These are phyloP conservation scores for Pythium myriotylum DNA, from an alignment of 352 stramenopile genomes.

Conservation along the genomic window DNA sequence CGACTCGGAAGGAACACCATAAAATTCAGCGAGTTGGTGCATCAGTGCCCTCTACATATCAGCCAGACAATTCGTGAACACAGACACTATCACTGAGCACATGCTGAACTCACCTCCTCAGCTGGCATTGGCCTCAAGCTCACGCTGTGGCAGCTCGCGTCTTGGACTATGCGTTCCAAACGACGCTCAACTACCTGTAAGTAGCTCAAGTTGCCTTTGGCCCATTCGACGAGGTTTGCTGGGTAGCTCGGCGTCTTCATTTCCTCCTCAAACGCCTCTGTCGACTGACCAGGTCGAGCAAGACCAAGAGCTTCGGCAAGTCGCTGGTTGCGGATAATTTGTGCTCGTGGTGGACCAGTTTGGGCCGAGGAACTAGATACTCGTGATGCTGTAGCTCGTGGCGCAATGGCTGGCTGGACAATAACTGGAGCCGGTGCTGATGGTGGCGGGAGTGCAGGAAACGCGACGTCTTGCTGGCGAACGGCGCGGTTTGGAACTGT, in stretches of 20 bases:
- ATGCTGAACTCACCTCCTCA: slow-evolving; percentile 55
- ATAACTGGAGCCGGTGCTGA: slow-evolving; percentile 41
- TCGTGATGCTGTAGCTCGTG: slow-evolving; percentile 22
- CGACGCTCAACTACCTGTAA: slow-evolving; percentile 72
- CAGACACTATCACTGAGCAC: no score
- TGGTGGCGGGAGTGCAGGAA: slow-evolving; percentile 61
- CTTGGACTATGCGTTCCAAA: slow-evolving; percentile 71
- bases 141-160: slow-evolving; percentile 70
- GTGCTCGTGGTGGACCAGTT: slow-evolving; percentile 38
- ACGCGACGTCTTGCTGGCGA: slow-evolving; percentile 53
- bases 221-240: slow-evolving; percentile 67
- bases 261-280: slow-evolving; percentile 71
- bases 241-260: slow-evolving; percentile 74
- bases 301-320: slow-evolving; percentile 67
- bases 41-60: slow-evolving; percentile 56
- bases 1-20: slow-evolving; percentile 71
- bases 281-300: slow-evolving; percentile 39
- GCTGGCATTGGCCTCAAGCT: slow-evolving; percentile 73
- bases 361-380: slow-evolving; percentile 26
- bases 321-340: slow-evolving; percentile 71
- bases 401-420: slow-evolving; percentile 45
- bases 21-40: slow-evolving; percentile 71
- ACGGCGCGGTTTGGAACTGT: slow-evolving; percentile 24
- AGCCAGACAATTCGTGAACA: no score
- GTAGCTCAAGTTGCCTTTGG: slow-evolving; percentile 70